Percentiles rank a stretch among this genome's conserved stretches.
Evolutionary conservation across 2,329 filamentous ascomycete genomes (phyloP).

Genomic region (Spiromastix sp.): DNA sequence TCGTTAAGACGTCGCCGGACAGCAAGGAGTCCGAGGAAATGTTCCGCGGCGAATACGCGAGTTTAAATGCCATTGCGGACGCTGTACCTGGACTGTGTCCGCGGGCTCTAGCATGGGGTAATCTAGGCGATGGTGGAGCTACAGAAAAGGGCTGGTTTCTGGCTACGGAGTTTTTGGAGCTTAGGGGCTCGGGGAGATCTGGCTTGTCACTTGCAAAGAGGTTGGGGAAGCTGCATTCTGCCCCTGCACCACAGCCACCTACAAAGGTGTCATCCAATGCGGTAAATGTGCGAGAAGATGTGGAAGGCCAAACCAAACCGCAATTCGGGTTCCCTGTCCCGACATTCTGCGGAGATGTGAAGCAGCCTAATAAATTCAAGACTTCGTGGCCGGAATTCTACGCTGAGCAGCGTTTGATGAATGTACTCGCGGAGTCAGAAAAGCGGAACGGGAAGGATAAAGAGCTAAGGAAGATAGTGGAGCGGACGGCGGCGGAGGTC

Average conservation of each 20-base stretch:
- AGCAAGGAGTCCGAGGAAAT: constrained; percentile 25
- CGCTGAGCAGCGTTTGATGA: constrained; percentile 60
- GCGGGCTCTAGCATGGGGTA: constrained; percentile 61
- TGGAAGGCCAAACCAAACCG: constrained; percentile 25
- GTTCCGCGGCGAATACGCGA: constrained; percentile 63
- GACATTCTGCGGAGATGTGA: constrained; percentile 79
- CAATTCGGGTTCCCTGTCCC: constrained; percentile 75
- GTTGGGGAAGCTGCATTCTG: constrained; percentile 68
- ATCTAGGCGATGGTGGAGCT: constrained; percentile 29
- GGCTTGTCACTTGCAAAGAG: constrained; percentile 56
- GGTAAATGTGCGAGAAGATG: not conserved
- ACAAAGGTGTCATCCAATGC: not conserved
- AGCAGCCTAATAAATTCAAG: constrained; percentile 66
- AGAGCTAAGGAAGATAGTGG: constrained; percentile 53
- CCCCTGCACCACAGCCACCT: constrained; percentile 49
- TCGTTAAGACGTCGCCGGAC: constrained; percentile 29
- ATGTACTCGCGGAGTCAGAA: constrained; percentile 50
- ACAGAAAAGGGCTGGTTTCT: constrained; percentile 37
- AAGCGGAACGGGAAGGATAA: constrained; percentile 53
- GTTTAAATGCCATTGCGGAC: constrained; percentile 68
- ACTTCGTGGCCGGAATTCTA: constrained; percentile 79
- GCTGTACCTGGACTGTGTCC: constrained; percentile 68
- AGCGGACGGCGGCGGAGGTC: constrained; percentile 51
- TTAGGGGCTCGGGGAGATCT: constrained; percentile 37
- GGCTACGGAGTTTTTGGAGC: constrained; percentile 71